phyloP scores from a whole-genome alignment of 768 basidiomycete genomes.

The Nidularia sp. region DNA sequence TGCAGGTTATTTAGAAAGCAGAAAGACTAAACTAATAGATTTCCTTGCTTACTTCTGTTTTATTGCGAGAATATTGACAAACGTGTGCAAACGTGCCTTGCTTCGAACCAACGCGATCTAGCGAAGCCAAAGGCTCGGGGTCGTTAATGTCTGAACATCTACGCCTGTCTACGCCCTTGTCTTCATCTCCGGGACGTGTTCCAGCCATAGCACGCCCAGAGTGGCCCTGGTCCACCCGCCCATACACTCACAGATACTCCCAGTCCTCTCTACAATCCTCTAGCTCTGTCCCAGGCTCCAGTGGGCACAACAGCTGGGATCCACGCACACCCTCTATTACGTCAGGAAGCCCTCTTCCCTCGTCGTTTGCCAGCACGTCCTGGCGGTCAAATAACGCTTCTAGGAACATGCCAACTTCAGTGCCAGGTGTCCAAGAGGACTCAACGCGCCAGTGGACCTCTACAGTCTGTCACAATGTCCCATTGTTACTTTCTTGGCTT shows the following conservation, averaged over 20 bases:
- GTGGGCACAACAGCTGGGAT: conserved; percentile 24
- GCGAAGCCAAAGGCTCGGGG: neutral
- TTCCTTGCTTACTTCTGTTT: too few relatives aligned
- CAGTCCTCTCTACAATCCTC: conserved; percentile 28
- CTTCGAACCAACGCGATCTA: conserved; percentile 4
- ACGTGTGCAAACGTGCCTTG: neutral
- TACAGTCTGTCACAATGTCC: conserved; percentile 33
- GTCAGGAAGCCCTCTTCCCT: conserved; percentile 17
- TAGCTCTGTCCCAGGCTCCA: conserved; percentile 14
- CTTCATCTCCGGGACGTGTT: conserved; percentile 42
- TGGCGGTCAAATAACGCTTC: conserved; percentile 15
- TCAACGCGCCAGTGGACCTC: conserved; percentile 64
- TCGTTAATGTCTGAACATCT: conserved; percentile 31
- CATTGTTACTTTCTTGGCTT: conserved; percentile 1
- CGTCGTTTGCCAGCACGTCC: conserved; percentile 10
- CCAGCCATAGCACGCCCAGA: conserved; percentile 50
- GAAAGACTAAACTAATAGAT: too few relatives aligned
- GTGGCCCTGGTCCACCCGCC: conserved; percentile 54
- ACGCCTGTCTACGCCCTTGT: conserved; percentile 32
- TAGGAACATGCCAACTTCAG: conserved; percentile 16
- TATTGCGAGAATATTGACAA: neutral
- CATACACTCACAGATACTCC: conserved; percentile 22
- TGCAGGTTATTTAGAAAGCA: neutral
- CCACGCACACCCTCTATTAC: conserved; percentile 17
- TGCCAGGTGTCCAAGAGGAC: conserved; percentile 30